Evolutionary conservation across 2,329 filamentous ascomycete species (phyloP), one percentile per base, ranked within the genome.

Genomic region (Paraphoma chrysanthemicola): DNA sequence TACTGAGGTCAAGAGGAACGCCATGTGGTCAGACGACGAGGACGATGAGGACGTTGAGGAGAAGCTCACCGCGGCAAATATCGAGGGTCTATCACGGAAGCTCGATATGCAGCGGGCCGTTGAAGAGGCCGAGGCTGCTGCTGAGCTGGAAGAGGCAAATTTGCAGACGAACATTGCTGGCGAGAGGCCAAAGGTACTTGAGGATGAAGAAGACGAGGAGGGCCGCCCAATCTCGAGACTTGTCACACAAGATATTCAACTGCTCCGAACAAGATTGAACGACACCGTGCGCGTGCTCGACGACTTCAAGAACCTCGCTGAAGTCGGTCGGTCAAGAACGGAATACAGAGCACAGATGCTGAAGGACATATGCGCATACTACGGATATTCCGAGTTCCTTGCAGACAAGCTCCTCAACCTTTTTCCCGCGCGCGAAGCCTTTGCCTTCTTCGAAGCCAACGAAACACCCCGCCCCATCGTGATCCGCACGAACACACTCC

Each of bases 401-500:
- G 95, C 93, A 4, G 92, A 97, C 79, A 99, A 98, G 83, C 88
- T 99, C 14, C 93, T 93, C 81, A 89, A 90, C 72, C 87, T 99
- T 6, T 98, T 99, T 80, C 88, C 93, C 1, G 92, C 95, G 0
- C 89, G 90, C 68, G 95, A 99, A 80, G 95, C 95, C 0, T 96
- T 98, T 68, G 93, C 93, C 52, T 99, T 99, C 80, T 98, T 99
- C 81, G 95, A 99, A 80, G 94, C 94, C 69, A 99, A 99, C 87
- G 95, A 99, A 80, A 93, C 91, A 29, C 88, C 93, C 12, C 88
- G 95, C 49, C 95, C 95, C 4, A 89, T 99, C 56, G 95, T 99
- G 64, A 96, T 99, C 74, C 89, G 95, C 72, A 98, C 95, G 61
- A 99, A 99, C 79, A 99, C 94, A 8, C 86, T 99, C 56, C 90